These are phyloP conservation scores for Amauroascus niger DNA, from an alignment of 2,329 filamentous ascomycete genomes.

Conservation along the genomic window DNA sequence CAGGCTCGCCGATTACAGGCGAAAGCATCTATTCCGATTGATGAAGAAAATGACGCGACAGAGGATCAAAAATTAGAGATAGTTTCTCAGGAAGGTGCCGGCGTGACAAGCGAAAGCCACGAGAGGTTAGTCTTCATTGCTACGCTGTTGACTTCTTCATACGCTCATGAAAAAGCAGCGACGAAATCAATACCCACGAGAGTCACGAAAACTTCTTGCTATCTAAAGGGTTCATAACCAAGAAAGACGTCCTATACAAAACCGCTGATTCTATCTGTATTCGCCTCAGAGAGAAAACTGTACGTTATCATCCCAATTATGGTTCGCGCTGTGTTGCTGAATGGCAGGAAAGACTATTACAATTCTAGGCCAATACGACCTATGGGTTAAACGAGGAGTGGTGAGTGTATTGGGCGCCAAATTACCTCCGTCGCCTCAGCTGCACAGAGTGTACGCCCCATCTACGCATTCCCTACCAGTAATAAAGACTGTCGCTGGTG, in stretches of 20 bases:
- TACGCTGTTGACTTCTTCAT: neutral
- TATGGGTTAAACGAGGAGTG: slow-evolving; percentile 49
- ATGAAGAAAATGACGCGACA: neutral
- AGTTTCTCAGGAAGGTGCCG: neutral
- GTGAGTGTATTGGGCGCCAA: slow-evolving; percentile 51
- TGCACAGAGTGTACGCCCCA: slow-evolving; percentile 46
- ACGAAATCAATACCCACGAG: slow-evolving; percentile 1
- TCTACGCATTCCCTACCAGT: slow-evolving; percentile 48
- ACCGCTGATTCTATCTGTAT: slow-evolving; percentile 32
- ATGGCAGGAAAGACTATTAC: slow-evolving; percentile 30
- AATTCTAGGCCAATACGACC: slow-evolving; percentile 46
- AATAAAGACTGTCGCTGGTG: slow-evolving; percentile 39
- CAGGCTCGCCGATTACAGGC: neutral
- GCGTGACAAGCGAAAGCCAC: neutral
- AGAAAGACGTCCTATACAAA: slow-evolving; percentile 31
- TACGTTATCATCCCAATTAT: slow-evolving; percentile 16
- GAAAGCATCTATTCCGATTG: neutral
- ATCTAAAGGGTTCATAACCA: slow-evolving; percentile 31
- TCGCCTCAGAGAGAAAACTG: slow-evolving; percentile 33
- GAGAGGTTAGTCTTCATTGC: neutral
- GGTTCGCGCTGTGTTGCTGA: neutral
- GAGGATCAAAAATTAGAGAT: slow-evolving; percentile 9
- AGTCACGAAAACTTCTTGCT: slow-evolving; percentile 31
- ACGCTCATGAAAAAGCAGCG: slow-evolving; percentile 5
- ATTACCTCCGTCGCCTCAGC: slow-evolving; percentile 37